These are phyloP conservation scores for Xylona heveae DNA, from an alignment of 495 filamentous ascomycete species.

Conservation along the genomic window DNA sequence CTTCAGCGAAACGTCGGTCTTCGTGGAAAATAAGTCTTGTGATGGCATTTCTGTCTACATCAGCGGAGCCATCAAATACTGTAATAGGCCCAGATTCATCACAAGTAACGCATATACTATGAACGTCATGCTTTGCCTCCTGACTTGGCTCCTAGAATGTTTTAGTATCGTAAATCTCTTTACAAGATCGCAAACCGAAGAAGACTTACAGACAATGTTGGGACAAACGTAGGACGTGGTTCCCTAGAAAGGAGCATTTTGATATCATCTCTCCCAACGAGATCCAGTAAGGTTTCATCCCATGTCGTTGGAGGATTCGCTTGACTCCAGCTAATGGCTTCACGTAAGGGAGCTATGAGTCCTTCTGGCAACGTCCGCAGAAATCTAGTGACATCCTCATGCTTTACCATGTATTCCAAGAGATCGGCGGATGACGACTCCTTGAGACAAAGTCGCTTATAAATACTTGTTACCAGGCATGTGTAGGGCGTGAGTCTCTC, in stretches of 20 bases:
- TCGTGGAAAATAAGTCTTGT: slow-evolving; percentile 75
- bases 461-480: no score
- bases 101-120: slow-evolving; percentile 39
- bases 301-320: slow-evolving; percentile 58
- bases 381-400: slow-evolving; percentile 30
- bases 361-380: slow-evolving; percentile 73
- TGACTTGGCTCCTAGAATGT: slow-evolving; percentile 33
- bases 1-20: slow-evolving; percentile 71
- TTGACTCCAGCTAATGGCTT: slow-evolving; percentile 68
- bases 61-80: slow-evolving; percentile 42
- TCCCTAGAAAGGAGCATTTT: slow-evolving; percentile 36
- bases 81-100: slow-evolving; percentile 34
- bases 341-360: slow-evolving; percentile 54
- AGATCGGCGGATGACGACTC: no score
- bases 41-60: slow-evolving; percentile 59
- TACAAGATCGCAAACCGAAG: no score
- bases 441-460: no score
- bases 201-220: no score
- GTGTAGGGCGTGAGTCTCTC: no score
- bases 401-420: slow-evolving; percentile 27
- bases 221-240: no score
- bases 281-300: slow-evolving; percentile 41
- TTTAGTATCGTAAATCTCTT: no score
- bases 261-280: slow-evolving; percentile 70
- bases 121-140: slow-evolving; percentile 49